Evolutionary conservation across 768 basidiomycete genomes (phyloP), one percentile per base, ranked within the genome.

Genomic region (Termitomyces sp.): DNA sequence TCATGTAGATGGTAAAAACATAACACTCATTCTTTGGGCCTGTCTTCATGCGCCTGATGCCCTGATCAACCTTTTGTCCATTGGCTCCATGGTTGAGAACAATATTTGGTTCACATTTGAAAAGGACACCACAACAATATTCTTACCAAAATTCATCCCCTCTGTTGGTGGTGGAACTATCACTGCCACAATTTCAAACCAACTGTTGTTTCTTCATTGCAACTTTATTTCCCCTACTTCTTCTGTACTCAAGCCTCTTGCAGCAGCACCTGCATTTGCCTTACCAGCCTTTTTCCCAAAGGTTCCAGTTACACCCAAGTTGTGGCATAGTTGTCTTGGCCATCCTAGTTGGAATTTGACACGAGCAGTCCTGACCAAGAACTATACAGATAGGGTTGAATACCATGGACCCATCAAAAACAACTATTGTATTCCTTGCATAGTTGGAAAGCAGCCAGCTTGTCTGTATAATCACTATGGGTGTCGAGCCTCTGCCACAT

Each of bases 11-110:
- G 56, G 56, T 1, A 12, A 46, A 15, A 18, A 9, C n/a, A 43
- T 63, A 3, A 29, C 44, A 0, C 2, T 67, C 5, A 49, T 18
- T 3, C 40, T 68, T 0, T 16, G 31, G 16, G 56, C 63, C 25
- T 70, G 69, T 42, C 58, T 70, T 0, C 60, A 61, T 56, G 59
- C 66, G 0, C 67, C 67, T 0, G 57, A 61, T 43, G 61, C 57
- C 0, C 62, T 63, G 0, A 56, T 66, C 1, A 64, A 68, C 18
- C 57, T 70, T 1, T 20, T 69, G 0, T 68, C 63, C 0, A 58
- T 68, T 25, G 63, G 65, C 20, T 43, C 52, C 4, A 53, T 70
- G 16, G 53, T 40, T 0, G 54, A 65, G 12, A 27, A 55, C 40
- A 27, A 33, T 12, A 22, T 55, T 16, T 20, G 27, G 12, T 29